phyloP scores from a whole-genome alignment of 2,329 filamentous ascomycete genomes.

The Epichloe uncinata region DNA sequence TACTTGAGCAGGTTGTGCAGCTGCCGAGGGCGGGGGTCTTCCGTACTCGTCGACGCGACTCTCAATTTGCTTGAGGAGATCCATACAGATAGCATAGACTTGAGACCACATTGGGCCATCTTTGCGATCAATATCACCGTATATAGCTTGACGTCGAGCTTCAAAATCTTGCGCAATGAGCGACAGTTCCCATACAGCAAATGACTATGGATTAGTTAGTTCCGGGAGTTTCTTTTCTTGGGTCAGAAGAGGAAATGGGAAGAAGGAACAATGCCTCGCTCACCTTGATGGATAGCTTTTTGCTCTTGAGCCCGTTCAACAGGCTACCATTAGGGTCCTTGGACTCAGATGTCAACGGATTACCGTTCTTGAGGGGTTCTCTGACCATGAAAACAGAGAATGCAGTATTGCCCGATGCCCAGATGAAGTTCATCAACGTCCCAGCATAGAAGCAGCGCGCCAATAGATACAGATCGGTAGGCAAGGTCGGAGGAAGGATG shows the following conservation, averaged over 20 bases:
- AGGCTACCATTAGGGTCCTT: conserved; percentile 88
- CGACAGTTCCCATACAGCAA: conserved; percentile 84
- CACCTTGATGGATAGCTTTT: conserved; percentile 64
- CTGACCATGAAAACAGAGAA: conserved; percentile 73
- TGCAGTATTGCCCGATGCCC: conserved; percentile 62
- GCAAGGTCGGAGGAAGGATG: conserved; percentile 45
- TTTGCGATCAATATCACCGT: conserved; percentile 72
- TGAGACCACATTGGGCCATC: conserved; percentile 74
- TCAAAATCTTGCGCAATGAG: conserved; percentile 65
- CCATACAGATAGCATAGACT: conserved; percentile 55
- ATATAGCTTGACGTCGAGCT: conserved; percentile 68
- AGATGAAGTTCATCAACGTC: conserved; percentile 54
- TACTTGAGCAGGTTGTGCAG: conserved; percentile 16
- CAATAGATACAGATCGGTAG: conserved; percentile 42
- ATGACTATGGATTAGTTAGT: conserved; percentile 38
- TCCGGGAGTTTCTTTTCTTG: no score
- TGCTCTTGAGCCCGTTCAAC: conserved; percentile 69
- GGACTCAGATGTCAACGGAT: conserved; percentile 70
- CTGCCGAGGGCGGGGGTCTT: conserved; percentile 25
- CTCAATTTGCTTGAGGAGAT: conserved; percentile 54
- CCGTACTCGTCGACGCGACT: conserved; percentile 51
- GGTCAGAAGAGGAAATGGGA: neutral
- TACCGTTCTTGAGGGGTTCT: conserved; percentile 71
- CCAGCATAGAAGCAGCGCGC: conserved; percentile 47
- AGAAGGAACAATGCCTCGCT: conserved; percentile 10